Evolutionary conservation across 148 eudicot species (phyloP).

Genomic region (Diospyros lotus): DNA sequence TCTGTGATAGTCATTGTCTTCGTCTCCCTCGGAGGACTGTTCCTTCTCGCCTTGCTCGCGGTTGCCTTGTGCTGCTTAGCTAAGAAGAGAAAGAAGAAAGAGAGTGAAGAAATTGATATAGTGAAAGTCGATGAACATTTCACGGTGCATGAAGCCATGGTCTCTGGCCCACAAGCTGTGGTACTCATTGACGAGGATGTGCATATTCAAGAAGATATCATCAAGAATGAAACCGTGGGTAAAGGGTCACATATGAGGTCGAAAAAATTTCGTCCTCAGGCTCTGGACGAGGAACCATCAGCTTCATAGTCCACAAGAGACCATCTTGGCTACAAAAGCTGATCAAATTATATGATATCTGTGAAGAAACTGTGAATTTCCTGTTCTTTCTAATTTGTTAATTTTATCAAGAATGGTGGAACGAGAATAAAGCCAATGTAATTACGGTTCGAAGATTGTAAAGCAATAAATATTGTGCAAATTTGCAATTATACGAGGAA

Average conservation of each 20-base stretch:
- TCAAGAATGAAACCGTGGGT: constrained; percentile 36
- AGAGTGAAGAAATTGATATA: constrained; percentile 38
- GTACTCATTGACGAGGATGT: constrained; percentile 64
- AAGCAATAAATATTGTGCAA: too few relatives aligned
- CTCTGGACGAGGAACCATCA: constrained; percentile 21
- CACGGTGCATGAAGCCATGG: constrained; percentile 47
- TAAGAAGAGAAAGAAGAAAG: constrained; percentile 60
- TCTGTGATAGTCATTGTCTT: constrained; percentile 53
- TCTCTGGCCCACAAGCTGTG: constrained; percentile 66
- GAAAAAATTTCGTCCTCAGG: constrained; percentile 27
- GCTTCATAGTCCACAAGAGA: constrained; percentile 11
- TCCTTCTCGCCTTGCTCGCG: constrained; percentile 64
- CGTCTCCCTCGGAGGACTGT: constrained; percentile 70
- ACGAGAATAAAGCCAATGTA: too few relatives aligned
- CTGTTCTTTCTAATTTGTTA: too few relatives aligned
- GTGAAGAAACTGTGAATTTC: too few relatives aligned
- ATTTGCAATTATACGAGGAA: too few relatives aligned
- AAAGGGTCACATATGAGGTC: constrained; percentile 22
- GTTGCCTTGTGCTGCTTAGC: constrained; percentile 60
- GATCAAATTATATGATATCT: not conserved
- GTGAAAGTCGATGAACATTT: constrained; percentile 51
- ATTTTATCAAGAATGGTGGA: too few relatives aligned
- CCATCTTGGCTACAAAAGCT: not conserved
- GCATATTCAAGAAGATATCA: constrained; percentile 50
- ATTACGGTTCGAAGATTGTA: too few relatives aligned